Evolutionary conservation across 1,139 yeast species (phyloP).

Genomic region (Zygotorulaspora mrakii): DNA sequence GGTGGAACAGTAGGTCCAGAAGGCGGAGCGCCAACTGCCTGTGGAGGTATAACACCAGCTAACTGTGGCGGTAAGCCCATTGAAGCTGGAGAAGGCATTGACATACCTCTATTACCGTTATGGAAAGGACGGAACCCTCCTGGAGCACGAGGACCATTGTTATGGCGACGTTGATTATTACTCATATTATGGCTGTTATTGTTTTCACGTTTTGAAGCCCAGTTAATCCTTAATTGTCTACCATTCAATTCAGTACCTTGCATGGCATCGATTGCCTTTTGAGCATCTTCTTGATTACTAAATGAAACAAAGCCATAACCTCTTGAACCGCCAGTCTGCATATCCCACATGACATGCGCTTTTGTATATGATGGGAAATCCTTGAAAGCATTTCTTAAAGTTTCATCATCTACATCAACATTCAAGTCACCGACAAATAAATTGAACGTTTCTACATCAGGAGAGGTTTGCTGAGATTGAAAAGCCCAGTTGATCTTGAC

Average conservation of each 20-base stretch:
- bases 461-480: slow-evolving; percentile 63
- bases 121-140: slow-evolving; percentile 18
- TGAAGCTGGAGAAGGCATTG: slow-evolving; percentile 26
- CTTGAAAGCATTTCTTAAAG: slow-evolving; percentile 56
- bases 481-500: slow-evolving; percentile 79
- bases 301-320: slow-evolving; percentile 94
- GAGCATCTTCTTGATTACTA: slow-evolving; percentile 63
- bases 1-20: slow-evolving; percentile 32
- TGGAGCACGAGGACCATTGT: slow-evolving; percentile 26
- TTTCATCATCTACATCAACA: slow-evolving; percentile 77
- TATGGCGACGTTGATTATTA: slow-evolving; percentile 23
- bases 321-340: slow-evolving; percentile 87
- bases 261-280: slow-evolving; percentile 66
- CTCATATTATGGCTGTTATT: slow-evolving; percentile 31
- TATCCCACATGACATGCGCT: slow-evolving; percentile 97
- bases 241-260: slow-evolving; percentile 72
- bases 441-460: slow-evolving; percentile 56
- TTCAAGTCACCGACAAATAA: slow-evolving; percentile 86
- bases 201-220: slow-evolving; percentile 77
- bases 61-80: slow-evolving; percentile 14
- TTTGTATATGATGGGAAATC: slow-evolving; percentile 62
- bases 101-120: slow-evolving; percentile 19
- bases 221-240: slow-evolving; percentile 74
- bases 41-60: slow-evolving; percentile 24
- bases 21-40: slow-evolving; percentile 15